These are phyloP conservation scores for Sporothrix sp. DNA, from an alignment of 2,329 filamentous ascomycete genomes.

Conservation along the genomic window DNA sequence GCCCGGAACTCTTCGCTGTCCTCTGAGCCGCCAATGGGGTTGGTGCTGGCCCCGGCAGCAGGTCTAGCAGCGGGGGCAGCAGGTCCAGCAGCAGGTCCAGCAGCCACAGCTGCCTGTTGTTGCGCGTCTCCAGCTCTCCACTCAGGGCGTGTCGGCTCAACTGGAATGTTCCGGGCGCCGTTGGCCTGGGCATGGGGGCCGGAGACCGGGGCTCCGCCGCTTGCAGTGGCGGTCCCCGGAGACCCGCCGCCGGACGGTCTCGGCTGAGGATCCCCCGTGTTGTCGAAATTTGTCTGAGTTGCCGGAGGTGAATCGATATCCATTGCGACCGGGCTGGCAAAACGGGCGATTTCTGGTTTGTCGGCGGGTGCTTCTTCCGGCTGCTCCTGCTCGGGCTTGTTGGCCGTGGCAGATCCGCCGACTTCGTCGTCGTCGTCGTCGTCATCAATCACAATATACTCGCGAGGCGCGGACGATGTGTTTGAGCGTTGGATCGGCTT, in stretches of 20 bases:
- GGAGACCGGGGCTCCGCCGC: background rate
- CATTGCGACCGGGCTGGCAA: conserved; percentile 50
- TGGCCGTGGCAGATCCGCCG: conserved; percentile 23
- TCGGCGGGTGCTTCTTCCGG: background rate
- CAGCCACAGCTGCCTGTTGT: no score
- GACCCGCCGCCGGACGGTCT: background rate
- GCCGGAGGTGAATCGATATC: conserved; percentile 49
- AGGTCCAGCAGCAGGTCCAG: no score
- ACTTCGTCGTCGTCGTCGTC: conserved; percentile 37
- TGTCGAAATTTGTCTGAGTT: conserved; percentile 12
- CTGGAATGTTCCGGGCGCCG: conserved; percentile 42
- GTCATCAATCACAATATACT: conserved; percentile 30
- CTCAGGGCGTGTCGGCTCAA: conserved; percentile 49
- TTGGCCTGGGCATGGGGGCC: conserved; percentile 19
- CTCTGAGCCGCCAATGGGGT: conserved; percentile 40
- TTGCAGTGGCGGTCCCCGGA: background rate
- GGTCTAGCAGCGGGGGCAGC: conserved; percentile 6
- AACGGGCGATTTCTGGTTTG: background rate
- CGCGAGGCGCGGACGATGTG: background rate
- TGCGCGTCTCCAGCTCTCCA: conserved; percentile 45
- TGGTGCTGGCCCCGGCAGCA: background rate
- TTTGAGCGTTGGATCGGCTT: conserved; percentile 42
- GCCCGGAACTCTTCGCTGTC: conserved; percentile 46
- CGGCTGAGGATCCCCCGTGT: background rate
- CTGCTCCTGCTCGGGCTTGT: background rate